Percentiles rank a stretch among this genome's conserved stretches.
phyloP scores from a whole-genome alignment of 345 rosid species.

The Pseudoturritis turrita region DNA sequence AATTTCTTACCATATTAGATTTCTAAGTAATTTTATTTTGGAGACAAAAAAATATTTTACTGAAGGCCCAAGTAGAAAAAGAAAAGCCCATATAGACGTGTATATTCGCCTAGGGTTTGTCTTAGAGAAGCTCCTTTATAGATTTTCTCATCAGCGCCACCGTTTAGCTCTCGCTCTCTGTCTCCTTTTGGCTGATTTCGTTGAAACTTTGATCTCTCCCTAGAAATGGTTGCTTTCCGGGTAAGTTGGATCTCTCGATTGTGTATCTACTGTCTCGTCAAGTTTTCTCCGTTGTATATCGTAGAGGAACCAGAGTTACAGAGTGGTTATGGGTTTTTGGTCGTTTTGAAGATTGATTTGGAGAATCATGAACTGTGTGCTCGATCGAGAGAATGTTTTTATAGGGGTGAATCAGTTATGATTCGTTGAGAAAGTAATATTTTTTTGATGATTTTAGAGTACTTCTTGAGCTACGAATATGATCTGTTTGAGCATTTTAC shows the following conservation, averaged over 20 bases:
- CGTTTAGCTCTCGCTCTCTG: not conserved
- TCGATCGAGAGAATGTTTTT: not conserved
- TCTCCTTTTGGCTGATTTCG: not conserved
- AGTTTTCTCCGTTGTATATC: too few species aligned
- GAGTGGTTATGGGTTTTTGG: too few species aligned
- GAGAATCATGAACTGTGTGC: not conserved
- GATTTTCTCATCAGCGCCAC: conserved; percentile 9
- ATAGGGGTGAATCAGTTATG: not conserved
- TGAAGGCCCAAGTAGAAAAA: not conserved
- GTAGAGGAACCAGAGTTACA: too few species aligned
- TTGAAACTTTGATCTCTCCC: conserved; percentile 23
- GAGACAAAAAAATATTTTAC: too few species aligned
- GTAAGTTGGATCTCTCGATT: too few species aligned
- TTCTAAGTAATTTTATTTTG: too few species aligned
- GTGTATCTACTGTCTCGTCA: too few species aligned
- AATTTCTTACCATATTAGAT: too few species aligned
- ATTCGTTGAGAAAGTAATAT: not conserved
- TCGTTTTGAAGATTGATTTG: not conserved
- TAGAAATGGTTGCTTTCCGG: conserved; percentile 26
- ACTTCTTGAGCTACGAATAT: not conserved
- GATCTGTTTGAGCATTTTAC: not conserved
- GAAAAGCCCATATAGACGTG: conserved; percentile 10
- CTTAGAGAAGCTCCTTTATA: not conserved
- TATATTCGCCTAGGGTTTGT: conserved; percentile 13
- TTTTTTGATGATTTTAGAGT: not conserved